Base-by-base conservation (phyloP, 73 alveolate genomes). In the Paramecium pentaurelia region DNA sequence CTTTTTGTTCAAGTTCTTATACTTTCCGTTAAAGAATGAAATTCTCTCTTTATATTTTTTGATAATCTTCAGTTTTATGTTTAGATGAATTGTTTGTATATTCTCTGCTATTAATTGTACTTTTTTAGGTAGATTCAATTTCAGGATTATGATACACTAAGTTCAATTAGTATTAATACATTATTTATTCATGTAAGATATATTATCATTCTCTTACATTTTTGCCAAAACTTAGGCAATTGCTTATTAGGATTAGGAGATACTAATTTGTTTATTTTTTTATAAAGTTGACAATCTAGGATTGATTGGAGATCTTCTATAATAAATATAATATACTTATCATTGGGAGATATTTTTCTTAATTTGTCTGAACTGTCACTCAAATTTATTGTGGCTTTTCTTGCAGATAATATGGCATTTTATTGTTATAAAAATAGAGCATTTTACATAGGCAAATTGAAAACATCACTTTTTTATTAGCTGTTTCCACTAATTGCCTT, bases 361-460 rank as follows among this genome's bases (percentile, higher is more conserved):
- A 80, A 27, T 80, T 80, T 80, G 7, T 80, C 91, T 80, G 91
- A 80, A 49, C 77, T 45, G 71, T 80, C 71, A 80, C 75, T 80
- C 49, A 80, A 80, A 80, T 80, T 80, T 40, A 80, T 27, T 80
- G 91, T 80, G 49, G 91, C 91, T 80, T 80, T 80, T 80, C 91
- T 80, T 27, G 91, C 71, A 18, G 91, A 80, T 11, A 80, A 22
- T 4, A 80, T 80, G 20, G 91, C 91, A 80, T 80, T 80, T 80
- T 80, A 28, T 49, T 80, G 27, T 80, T 80, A 36, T 18, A 42
- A 22, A 80, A 80, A 80, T 14, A 80, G 32, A 12, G 77, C 25
- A 80, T 80, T 80, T 73, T 73, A 38, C 37, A 73, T 37, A 4
- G 91, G 91, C 54, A 45, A 80, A 80, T 80, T 73, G 60, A 1